Evolutionary conservation across 2,329 filamentous ascomycete species (phyloP), one percentile per base, ranked within the genome.

Genomic region (Ophiosphaerella herpotricha): DNA sequence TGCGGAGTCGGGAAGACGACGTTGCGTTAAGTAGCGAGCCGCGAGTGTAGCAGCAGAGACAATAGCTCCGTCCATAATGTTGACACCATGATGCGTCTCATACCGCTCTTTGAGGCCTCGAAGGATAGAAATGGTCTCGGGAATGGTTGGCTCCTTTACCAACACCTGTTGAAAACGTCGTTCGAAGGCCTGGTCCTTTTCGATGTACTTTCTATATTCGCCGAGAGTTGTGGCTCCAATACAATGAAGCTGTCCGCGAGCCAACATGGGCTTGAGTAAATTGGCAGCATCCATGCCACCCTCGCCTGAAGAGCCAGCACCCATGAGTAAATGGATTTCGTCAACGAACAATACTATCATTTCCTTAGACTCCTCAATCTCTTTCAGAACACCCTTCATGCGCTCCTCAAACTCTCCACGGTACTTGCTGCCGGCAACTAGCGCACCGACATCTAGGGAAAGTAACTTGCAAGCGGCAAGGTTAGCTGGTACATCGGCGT

Each of bases 281-380:
- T 99, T 99, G 66, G 94, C 94, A 42, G 94, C 94, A 71, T 99
- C 94, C 94, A 99, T 99, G 64, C 94, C 94, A 58, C 94, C 94
- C 73, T 97, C 93, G 49, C 94, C 94, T 46, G 89, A 93, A 33
- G 91, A 87, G 52, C 94, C 94, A 59, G 94, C 94, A 52, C 94
- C 94, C 94, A 99, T 99, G 55, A 99, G 86, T 56, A 99, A 82
- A 78, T 99, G 94, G 60, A 99, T 99, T 75, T 99, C 94, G 75
- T 99, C 94, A 61, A 99, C 94, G 65, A 99, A 99, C 56, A 99
- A 86, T 44, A 99, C 88, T 69, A 99, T 97, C 80, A 92, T 96
- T 50, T 97, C 93, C 72, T 94, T 95, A 43, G 91, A 91, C 48
- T 96, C 87, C 62, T 92, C 84, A 51, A 99, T 96, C 77, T 99